Conservation (phyloP, 192 early-diverging fungal genomes). For the Geosiphon pyriformis region DNA sequence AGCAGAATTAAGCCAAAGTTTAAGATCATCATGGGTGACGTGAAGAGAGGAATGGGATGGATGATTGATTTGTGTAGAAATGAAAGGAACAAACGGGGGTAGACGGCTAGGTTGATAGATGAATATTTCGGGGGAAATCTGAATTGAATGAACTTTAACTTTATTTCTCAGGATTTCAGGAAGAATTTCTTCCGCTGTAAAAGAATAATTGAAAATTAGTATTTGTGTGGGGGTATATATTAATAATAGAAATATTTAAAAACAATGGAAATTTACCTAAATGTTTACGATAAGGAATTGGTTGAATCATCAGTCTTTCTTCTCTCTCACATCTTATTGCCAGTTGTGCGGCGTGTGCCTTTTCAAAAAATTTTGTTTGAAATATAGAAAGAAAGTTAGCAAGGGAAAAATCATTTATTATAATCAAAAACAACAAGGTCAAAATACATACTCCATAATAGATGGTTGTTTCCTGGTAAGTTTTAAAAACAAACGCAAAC, state of each 20-base stretch:
- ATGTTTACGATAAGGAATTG: slow-evolving; percentile 1
- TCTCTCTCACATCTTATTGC: slow-evolving; percentile 6
- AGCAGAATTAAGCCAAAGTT: slow-evolving; percentile 9
- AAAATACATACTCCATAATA: slow-evolving; percentile 18
- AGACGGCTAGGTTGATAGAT: background rate
- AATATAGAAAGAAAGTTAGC: background rate
- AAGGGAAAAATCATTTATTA: background rate
- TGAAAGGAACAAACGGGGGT: background rate
- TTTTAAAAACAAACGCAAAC: slow-evolving; percentile 7
- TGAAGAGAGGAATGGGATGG: background rate
- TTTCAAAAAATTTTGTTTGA: background rate
- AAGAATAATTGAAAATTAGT: background rate
- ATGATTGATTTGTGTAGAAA: background rate
- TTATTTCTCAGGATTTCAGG: slow-evolving; percentile 1
- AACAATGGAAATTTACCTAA: slow-evolving; percentile 10
- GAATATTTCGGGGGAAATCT: background rate
- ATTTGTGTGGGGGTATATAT: background rate
- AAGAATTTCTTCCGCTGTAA: background rate
- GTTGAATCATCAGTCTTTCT: background rate
- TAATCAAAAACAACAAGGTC: background rate
- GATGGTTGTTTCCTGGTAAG: slow-evolving; percentile 3
- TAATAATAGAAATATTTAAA: background rate
- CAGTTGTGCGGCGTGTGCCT: slow-evolving; percentile 18
- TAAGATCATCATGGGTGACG: background rate
- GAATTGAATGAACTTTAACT: background rate